phyloP scores from a whole-genome alignment of 1,284 basidiomycete genomes.

The Marasmius sp. region DNA sequence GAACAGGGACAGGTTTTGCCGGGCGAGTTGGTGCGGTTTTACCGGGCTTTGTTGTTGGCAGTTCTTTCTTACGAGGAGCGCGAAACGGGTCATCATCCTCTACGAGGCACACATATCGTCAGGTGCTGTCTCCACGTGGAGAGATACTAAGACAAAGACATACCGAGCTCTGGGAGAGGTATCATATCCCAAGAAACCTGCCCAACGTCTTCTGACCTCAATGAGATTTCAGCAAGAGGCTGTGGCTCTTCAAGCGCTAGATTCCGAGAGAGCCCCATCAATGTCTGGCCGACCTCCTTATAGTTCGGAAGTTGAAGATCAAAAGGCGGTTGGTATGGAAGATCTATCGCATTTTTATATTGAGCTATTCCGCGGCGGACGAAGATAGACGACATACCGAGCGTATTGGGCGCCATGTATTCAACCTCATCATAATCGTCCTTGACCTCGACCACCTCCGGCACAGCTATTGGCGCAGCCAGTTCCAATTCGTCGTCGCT shows the following conservation, averaged over 20 bases:
- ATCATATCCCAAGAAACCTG: slow-evolving; percentile 30
- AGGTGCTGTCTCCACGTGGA: not conserved
- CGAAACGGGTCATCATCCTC: slow-evolving; percentile 27
- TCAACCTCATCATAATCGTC: slow-evolving; percentile 71
- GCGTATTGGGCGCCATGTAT: slow-evolving; percentile 72
- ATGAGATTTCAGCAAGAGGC: slow-evolving; percentile 25
- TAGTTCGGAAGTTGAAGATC: slow-evolving; percentile 58
- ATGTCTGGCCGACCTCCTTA: slow-evolving; percentile 45
- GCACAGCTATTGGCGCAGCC: slow-evolving; percentile 30
- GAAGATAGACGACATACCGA: slow-evolving; percentile 42
- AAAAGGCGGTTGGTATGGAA: slow-evolving; percentile 53
- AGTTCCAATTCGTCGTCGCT: slow-evolving; percentile 58
- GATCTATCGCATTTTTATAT: slow-evolving; percentile 30
- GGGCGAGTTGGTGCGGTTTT: not conserved
- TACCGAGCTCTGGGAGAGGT: slow-evolving; percentile 36
- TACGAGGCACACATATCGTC: not conserved
- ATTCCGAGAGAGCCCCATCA: slow-evolving; percentile 43
- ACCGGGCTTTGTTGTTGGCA: not conserved
- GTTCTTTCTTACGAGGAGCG: not conserved
- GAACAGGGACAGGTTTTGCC: slow-evolving; percentile 5
- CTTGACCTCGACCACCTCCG: slow-evolving; percentile 34
- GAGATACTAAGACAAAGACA: slow-evolving; percentile 4
- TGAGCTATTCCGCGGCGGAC: not conserved
- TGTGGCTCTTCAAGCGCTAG: slow-evolving; percentile 33
- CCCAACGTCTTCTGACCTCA: slow-evolving; percentile 24